A percentile compares a stretch with the other conserved stretches of the same genome.
Evolutionary conservation across 129 eudicot genomes (phyloP).

Genomic region (Centaurea solstitialis): DNA sequence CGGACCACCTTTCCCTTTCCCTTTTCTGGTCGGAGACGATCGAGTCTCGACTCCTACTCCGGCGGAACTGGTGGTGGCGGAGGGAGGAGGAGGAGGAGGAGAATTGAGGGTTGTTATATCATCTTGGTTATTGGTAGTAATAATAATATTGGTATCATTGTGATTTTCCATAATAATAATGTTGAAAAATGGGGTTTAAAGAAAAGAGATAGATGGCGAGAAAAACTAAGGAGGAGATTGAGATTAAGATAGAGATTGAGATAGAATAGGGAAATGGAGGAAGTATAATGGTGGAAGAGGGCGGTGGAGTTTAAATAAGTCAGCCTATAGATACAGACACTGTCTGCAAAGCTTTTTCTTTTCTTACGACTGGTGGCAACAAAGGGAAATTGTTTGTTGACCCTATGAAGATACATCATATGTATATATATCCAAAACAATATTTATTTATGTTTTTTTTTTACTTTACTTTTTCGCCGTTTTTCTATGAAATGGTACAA

Average conservation of each 20-base stretch:
- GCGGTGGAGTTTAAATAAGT: conserved; percentile 52
- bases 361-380: conserved; percentile 27
- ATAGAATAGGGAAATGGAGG: not conserved
- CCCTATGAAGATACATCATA: conserved; percentile 20
- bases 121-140: too few species aligned
- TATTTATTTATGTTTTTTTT: not conserved
- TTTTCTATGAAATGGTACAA: not conserved
- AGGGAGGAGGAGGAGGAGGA: too few species aligned
- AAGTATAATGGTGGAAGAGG: conserved; percentile 58
- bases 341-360: conserved; percentile 11
- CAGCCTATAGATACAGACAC: too few species aligned
- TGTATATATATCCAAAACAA: not conserved
- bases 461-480: not conserved
- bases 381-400: conserved; percentile 15
- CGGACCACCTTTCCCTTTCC: conserved; percentile 60
- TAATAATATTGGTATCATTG: too few species aligned
- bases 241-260: too few species aligned
- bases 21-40: too few species aligned
- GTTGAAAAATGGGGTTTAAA: too few species aligned
- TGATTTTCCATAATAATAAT: too few species aligned
- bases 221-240: conserved; percentile 17
- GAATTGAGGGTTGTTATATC: too few species aligned
- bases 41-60: too few species aligned
- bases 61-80: too few species aligned
- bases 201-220: conserved; percentile 2